Evolutionary conservation across 2,329 filamentous ascomycete species (phyloP).

Genomic region (Elsinoe arachidis): DNA sequence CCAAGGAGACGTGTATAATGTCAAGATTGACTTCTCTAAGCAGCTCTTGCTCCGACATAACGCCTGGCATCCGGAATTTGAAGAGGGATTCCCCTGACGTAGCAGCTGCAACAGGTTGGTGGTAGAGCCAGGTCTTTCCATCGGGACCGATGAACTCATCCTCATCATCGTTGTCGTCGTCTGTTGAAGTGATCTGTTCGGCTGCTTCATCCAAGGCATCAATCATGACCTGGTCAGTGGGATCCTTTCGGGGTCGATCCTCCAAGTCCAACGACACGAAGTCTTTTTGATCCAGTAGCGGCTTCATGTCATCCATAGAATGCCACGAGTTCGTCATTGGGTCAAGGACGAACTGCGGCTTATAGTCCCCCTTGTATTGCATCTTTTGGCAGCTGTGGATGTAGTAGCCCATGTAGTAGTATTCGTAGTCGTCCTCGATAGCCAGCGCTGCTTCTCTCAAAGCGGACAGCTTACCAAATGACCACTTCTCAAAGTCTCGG

Average conservation of each 20-base stretch:
- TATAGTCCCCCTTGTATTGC: constrained; percentile 75
- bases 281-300: constrained; percentile 44
- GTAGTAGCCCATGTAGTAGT: constrained; percentile 79
- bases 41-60: constrained; percentile 49
- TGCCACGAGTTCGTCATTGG: constrained; percentile 38
- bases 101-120: constrained; percentile 27
- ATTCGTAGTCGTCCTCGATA: constrained; percentile 58
- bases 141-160: constrained; percentile 18
- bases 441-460: constrained; percentile 65
- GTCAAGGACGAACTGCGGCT: constrained; percentile 65
- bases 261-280: constrained; percentile 42
- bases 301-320: constrained; percentile 24
- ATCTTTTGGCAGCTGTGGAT: constrained; percentile 77
- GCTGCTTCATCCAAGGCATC: too few relatives aligned
- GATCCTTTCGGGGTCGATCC: constrained; percentile 21
- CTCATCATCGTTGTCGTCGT: constrained; percentile 16
- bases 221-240: background rate
- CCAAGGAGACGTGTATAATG: constrained; percentile 47
- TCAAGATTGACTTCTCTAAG: constrained; percentile 47
- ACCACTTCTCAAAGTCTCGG: constrained; percentile 59
- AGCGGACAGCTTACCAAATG: constrained; percentile 68
- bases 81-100: constrained; percentile 44
- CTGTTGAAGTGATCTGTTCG: too few relatives aligned
- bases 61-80: constrained; percentile 56
- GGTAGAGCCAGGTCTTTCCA: constrained; percentile 15